These are phyloP conservation scores for Aspergillus nomiae DNA, from an alignment of 2,329 filamentous ascomycete species.

Conservation along the genomic window DNA sequence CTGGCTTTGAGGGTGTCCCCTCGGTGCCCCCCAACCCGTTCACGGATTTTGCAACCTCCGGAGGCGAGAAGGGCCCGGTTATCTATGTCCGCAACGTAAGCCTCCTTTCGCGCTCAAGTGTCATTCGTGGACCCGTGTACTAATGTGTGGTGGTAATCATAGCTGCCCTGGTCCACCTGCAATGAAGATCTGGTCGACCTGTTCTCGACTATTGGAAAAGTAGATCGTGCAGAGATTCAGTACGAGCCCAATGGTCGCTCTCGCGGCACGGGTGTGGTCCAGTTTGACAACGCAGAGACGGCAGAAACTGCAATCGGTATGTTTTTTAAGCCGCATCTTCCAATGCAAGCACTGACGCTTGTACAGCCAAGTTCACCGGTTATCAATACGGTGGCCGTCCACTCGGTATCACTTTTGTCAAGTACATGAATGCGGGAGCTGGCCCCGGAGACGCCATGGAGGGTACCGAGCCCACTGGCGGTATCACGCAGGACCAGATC, in stretches of 20 bases:
- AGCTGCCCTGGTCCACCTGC: conserved; percentile 98
- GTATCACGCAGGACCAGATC: conserved; percentile 95
- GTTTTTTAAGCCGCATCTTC: conserved; percentile 23
- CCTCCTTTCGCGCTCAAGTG: background rate
- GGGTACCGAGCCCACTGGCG: conserved; percentile 66
- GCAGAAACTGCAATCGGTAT: conserved; percentile 85
- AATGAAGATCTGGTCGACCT: conserved; percentile 96
- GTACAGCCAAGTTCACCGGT: conserved; percentile 83
- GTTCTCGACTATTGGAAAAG: conserved; percentile 96
- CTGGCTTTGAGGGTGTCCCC: conserved; percentile 44
- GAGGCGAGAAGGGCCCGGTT: conserved; percentile 76
- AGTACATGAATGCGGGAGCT: conserved; percentile 74
- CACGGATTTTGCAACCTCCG: conserved; percentile 86
- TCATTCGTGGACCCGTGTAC: background rate
- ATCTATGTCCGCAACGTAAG: conserved; percentile 98
- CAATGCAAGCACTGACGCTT: background rate
- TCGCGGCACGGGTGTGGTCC: conserved; percentile 92
- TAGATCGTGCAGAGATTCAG: conserved; percentile 98
- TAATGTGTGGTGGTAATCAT: conserved; percentile 12
- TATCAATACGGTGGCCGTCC: conserved; percentile 97
- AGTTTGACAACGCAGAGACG: conserved; percentile 80
- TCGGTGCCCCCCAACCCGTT: conserved; percentile 77
- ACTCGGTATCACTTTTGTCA: conserved; percentile 89
- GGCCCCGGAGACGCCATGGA: conserved; percentile 74
- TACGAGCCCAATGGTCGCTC: conserved; percentile 97